These are phyloP conservation scores for Arthrocladium fulminans DNA, from an alignment of 2,329 filamentous ascomycete species.

Conservation along the genomic window DNA sequence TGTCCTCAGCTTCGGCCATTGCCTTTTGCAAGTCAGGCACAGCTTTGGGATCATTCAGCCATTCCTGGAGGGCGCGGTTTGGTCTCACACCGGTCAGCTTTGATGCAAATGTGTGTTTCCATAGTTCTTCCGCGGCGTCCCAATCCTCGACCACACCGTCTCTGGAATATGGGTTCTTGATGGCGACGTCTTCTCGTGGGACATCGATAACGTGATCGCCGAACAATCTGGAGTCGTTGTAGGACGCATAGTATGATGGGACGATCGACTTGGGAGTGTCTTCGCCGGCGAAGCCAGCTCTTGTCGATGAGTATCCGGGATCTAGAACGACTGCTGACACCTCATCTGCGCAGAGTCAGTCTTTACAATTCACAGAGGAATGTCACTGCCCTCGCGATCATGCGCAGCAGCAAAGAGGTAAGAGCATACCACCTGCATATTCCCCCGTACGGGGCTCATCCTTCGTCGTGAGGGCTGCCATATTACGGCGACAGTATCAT, in stretches of 20 bases:
- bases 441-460: conserved; percentile 36
- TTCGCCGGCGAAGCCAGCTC: conserved; percentile 95
- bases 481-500: conserved; percentile 1
- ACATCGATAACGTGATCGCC: conserved; percentile 85
- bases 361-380: neutral
- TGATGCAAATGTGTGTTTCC: conserved; percentile 87
- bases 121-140: conserved; percentile 80
- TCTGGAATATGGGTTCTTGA: conserved; percentile 82
- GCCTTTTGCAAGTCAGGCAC: conserved; percentile 50
- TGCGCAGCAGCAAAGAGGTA: neutral
- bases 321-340: conserved; percentile 95
- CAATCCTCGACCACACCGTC: conserved; percentile 93
- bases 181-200: conserved; percentile 65
- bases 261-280: conserved; percentile 91
- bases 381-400: conserved; percentile 4
- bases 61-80: conserved; percentile 63
- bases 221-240: conserved; percentile 55
- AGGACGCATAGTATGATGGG: conserved; percentile 75
- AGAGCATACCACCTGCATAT: conserved; percentile 40
- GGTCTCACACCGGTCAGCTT: conserved; percentile 70
- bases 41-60: conserved; percentile 56
- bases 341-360: conserved; percentile 57
- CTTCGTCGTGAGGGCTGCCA: conserved; percentile 16
- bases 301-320: conserved; percentile 80
- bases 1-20: conserved; percentile 52